These are phyloP conservation scores for Porcisia deanei DNA, from an alignment of 208 protist genomes.

Conservation along the genomic window DNA sequence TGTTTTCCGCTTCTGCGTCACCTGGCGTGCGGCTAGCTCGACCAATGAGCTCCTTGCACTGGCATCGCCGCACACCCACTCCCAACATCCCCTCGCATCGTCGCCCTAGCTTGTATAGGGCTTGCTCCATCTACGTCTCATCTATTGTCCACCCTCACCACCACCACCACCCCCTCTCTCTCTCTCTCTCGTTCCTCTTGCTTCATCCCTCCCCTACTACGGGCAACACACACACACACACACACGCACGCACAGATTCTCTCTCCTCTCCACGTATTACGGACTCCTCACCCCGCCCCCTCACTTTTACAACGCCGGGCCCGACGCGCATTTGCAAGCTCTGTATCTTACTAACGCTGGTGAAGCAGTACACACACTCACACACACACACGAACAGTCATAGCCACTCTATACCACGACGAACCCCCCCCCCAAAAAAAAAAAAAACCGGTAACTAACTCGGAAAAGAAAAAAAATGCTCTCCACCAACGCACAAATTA, in stretches of 20 bases:
- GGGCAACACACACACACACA: constrained; percentile 1
- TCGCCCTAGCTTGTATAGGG: background rate
- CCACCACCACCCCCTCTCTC: background rate
- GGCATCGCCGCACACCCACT: background rate
- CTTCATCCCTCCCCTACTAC: background rate
- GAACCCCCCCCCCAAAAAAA: background rate
- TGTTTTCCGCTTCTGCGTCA: background rate
- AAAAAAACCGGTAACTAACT: background rate
- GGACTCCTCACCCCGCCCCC: too few relatives aligned
- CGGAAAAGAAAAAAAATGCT: background rate
- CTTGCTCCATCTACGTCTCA: background rate
- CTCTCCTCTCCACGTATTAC: background rate
- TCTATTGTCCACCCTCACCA: background rate
- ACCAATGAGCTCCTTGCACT: background rate
- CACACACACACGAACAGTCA: constrained; percentile 9
- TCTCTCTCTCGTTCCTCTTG: background rate
- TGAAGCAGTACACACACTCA: background rate
- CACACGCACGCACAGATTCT: background rate
- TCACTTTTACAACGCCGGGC: too few relatives aligned
- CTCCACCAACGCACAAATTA: constrained; percentile 9
- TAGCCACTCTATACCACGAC: background rate
- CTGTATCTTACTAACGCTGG: too few relatives aligned
- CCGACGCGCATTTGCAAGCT: too few relatives aligned
- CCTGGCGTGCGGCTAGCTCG: background rate
- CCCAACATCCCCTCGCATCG: background rate